Evolutionary conservation across 495 filamentous ascomycete genomes (phyloP), one percentile per base, ranked within the genome.

Genomic region (Penicillium desertorum): DNA sequence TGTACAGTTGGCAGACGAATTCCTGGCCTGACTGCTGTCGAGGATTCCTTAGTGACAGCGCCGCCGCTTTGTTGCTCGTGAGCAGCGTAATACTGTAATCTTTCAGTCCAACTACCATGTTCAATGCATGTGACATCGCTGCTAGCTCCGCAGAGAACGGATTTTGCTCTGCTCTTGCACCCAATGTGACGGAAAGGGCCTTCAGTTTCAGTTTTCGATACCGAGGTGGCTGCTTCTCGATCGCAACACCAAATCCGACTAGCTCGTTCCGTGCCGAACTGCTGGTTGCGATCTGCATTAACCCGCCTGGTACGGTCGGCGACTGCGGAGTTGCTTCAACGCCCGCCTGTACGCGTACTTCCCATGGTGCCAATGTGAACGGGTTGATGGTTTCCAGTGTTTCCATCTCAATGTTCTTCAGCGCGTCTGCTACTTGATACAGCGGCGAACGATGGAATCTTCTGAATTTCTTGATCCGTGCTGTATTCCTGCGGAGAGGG

Each of bases 1-100:
- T 64, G 27, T 68, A 68, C 17, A 45, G 34, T 48, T 65, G 43
- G 51, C 57, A 54, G 34, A 29, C 6, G 27, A 7, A 6, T 29
- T 29, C 23, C 23, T 25, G 23, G 23, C 23, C 23, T 6, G 23
- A 25, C 23, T 25, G 23, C 4, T 25, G 23, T 25, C 23, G 23
- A 25, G 23, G 2, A 25, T 25, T 45, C 12, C n/a, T n/a, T 8
- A 27, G 14, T 19, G 22, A 27, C 4, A 36, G 27, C 12, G 46
- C 27, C 46, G 46, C 46, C 30, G 29, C 29, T 34, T 49, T 49
- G 5, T 49, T 49, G n/a, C 46, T 49, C 27, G 27, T 49, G 5
- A 30, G 11, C 5, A 49, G 27, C 14, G 46, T 49, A n/a, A 49
- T 49, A 29, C 27, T 30, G 14, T n/a, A 49, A 23, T 49, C 46